A percentile compares a stretch with the other conserved stretches of the same genome.
Evolutionary conservation across 352 stramenopile species (phyloP).

Genomic region (Phytophthora rubi): DNA sequence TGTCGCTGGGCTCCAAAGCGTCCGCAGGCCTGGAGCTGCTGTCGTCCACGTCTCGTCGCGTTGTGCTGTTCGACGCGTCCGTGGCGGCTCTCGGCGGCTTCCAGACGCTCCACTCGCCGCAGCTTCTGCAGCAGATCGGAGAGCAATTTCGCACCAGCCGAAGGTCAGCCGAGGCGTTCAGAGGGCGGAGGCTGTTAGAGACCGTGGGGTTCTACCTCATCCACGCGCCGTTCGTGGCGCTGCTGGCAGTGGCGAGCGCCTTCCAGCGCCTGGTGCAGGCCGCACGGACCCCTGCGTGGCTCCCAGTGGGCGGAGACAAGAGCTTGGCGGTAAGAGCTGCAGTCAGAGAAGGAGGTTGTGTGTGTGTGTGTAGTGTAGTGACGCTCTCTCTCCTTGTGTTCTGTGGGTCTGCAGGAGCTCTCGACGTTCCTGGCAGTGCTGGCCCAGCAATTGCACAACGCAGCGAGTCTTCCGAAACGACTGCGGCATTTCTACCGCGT

Average conservation of each 20-base stretch:
- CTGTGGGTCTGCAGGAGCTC: constrained; percentile 33
- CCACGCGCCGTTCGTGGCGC: constrained; percentile 1
- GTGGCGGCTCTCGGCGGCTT: constrained; percentile 30
- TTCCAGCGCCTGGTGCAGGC: constrained; percentile 24
- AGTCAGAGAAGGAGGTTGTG: not conserved
- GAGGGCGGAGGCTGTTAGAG: not conserved
- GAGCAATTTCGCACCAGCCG: not conserved
- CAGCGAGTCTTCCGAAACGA: constrained; percentile 34
- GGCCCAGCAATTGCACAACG: constrained; percentile 35
- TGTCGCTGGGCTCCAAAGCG: not conserved
- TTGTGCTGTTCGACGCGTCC: constrained; percentile 41
- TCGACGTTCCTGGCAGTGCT: constrained; percentile 53
- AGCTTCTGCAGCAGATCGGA: not conserved
- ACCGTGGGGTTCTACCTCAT: not conserved
- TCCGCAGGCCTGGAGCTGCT: constrained; percentile 1
- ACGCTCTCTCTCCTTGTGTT: not conserved
- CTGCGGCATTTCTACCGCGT: constrained; percentile 37
- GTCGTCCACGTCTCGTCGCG: constrained; percentile 8
- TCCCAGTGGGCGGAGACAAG: constrained; percentile 39
- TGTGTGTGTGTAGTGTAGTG: not conserved
- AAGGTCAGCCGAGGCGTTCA: not conserved
- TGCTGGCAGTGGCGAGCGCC: constrained; percentile 15
- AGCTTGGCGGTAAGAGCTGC: constrained; percentile 39
- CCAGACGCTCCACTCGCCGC: constrained; percentile 24
- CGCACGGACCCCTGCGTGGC: constrained; percentile 18